Conservation (phyloP, 2,329 filamentous ascomycete species). For the Verticillium dahliae region DNA sequence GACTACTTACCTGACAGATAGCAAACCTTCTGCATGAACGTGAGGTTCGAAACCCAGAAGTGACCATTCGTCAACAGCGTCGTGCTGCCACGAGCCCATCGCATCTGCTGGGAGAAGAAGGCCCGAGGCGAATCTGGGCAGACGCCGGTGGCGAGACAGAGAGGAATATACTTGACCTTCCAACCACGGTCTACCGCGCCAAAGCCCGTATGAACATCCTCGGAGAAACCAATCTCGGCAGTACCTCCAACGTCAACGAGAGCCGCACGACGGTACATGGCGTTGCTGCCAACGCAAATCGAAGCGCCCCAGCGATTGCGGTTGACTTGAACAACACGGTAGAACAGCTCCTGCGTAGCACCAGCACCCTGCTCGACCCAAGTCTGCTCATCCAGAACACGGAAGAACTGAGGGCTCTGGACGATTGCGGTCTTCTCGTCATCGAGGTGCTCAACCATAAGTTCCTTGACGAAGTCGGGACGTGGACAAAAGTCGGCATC, state of each 20-base stretch:
- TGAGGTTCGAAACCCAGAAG: constrained; percentile 31
- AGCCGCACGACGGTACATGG: constrained; percentile 29
- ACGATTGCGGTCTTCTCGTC: constrained; percentile 30
- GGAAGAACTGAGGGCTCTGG: constrained; percentile 34
- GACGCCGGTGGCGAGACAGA: constrained; percentile 33
- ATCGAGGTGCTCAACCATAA: constrained; percentile 30
- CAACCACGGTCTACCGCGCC: constrained; percentile 33
- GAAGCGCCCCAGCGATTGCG: constrained; percentile 31
- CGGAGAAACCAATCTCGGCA: constrained; percentile 33
- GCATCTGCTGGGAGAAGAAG: constrained; percentile 36
- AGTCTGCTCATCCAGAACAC: constrained; percentile 28
- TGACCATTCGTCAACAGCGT: constrained; percentile 31
- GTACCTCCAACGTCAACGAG: constrained; percentile 32
- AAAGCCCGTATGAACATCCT: constrained; percentile 36
- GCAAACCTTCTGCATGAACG: constrained; percentile 31
- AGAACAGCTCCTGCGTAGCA: constrained; percentile 33
- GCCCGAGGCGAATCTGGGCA: constrained; percentile 33
- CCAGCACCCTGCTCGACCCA: constrained; percentile 37
- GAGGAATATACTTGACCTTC: constrained; percentile 33
- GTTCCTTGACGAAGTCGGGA: constrained; percentile 29
- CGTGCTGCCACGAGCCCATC: constrained; percentile 32
- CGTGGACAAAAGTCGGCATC: constrained; percentile 36
- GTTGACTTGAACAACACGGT: constrained; percentile 34
- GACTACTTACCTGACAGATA: constrained; percentile 26
- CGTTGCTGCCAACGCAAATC: constrained; percentile 35